Conservation (phyloP, 345 rosid genomes). For the Laguncularia racemosa region DNA sequence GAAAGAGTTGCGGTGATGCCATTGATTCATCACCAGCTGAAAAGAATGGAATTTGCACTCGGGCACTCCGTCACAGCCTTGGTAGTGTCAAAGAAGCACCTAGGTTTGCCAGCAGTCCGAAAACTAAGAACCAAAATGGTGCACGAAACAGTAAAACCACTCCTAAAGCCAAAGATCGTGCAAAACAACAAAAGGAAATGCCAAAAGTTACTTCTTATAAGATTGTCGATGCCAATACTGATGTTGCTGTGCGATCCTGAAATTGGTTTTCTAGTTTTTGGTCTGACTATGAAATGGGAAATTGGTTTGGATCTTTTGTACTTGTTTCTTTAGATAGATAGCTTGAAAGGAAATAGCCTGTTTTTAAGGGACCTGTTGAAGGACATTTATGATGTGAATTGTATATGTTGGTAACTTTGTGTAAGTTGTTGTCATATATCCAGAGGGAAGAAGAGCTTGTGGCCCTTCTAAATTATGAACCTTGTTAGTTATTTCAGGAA, state of each 20-base stretch:
- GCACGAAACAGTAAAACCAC: slow-evolving; percentile 32
- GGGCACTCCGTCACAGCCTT: slow-evolving; percentile 57
- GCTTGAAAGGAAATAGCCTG: slow-evolving; percentile 23
- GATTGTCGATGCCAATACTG: slow-evolving; percentile 17
- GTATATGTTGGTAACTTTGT: slow-evolving; percentile 30
- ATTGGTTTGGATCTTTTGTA: slow-evolving; percentile 9
- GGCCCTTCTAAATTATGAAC: too few species aligned
- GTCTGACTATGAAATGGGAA: slow-evolving; percentile 19
- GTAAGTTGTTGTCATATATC: slow-evolving; percentile 17
- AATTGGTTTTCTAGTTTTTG: neutral
- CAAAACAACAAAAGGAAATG: slow-evolving; percentile 28
- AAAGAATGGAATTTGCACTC: slow-evolving; percentile 47
- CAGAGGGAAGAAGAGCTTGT: slow-evolving; percentile 9
- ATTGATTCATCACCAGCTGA: slow-evolving; percentile 31
- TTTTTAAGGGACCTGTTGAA: neutral
- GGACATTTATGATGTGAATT: slow-evolving; percentile 18
- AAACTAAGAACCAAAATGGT: slow-evolving; percentile 19
- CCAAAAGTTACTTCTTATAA: slow-evolving; percentile 33
- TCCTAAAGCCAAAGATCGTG: slow-evolving; percentile 33
- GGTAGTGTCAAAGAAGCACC: slow-evolving; percentile 38
- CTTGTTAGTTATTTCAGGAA: too few species aligned
- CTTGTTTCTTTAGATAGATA: slow-evolving; percentile 8
- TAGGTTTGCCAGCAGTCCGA: slow-evolving; percentile 12
- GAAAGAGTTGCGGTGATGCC: slow-evolving; percentile 89
- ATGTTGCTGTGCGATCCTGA: slow-evolving; percentile 37